Evolutionary conservation across 495 filamentous ascomycete species (phyloP).

Genomic region (Tuber microsphaerosporum): DNA sequence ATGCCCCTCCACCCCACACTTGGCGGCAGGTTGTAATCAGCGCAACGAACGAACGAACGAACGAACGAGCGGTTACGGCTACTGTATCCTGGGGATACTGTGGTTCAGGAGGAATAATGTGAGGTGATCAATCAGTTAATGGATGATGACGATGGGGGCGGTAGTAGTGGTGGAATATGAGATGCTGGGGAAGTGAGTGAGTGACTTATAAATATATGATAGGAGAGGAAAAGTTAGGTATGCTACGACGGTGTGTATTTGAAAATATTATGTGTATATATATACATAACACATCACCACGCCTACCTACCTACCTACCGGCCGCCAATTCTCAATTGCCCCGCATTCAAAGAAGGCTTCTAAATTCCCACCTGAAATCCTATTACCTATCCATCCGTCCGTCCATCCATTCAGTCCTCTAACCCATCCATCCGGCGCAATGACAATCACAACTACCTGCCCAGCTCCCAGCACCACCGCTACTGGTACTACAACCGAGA

Average conservation of each 20-base stretch:
- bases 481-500: background rate
- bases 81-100: background rate
- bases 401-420: background rate
- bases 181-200: background rate
- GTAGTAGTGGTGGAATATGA: background rate
- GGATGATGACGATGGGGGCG: background rate
- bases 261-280: background rate
- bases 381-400: background rate
- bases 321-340: conserved; percentile 1
- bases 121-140: background rate
- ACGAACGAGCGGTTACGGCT: background rate
- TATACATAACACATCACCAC: background rate
- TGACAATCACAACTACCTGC: background rate
- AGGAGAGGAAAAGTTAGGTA: background rate
- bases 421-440: background rate
- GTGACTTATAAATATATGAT: conserved; percentile 1
- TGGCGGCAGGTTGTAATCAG: background rate
- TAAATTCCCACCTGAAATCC: background rate
- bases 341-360: background rate
- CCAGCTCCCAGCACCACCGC: too few species aligned
- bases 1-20: background rate
- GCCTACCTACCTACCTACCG: too few species aligned
- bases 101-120: background rate
- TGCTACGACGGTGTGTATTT: background rate
- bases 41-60: too few species aligned